Evolutionary conservation across 805 yeast genomes (phyloP), one percentile per base, ranked within the genome.

Genomic region (Blastobotrys attinorum): DNA sequence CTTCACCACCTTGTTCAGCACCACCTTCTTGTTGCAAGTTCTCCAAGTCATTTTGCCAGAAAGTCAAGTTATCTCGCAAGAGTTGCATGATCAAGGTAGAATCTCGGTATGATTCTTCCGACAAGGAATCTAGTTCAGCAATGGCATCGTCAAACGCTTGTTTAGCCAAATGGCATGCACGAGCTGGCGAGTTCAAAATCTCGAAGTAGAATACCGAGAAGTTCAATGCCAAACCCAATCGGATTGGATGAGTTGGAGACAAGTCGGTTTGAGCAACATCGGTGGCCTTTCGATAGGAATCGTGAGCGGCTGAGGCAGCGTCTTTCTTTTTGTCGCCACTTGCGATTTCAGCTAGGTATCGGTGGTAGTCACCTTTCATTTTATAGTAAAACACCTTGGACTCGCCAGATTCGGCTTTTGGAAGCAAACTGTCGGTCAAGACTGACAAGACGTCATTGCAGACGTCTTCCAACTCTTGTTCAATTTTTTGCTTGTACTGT

Each of bases 311-410:
- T 59, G 85, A 87, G 44, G 97, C 95, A 49, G 97, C 95, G 55
- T 79, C 90, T 65, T 86, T 87, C 67, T 97, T 86, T 72, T 85
- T 85, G 60, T 87, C 96, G 56, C 87, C 80, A 58, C 83, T 75
- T 53, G 97, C 95, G 63, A 92, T 90, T 74, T 90, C 98, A 49
- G 98, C 98, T 70, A 90, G 78, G 71, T 90, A 90, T 75, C 98
- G 95, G 77, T 89, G 96, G 77, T 90, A 90, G 71, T 90, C 98
- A 74, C 98, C 98, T 77, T 90, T 89, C 96, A 90, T 90, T 81
- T 90, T 90, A 75, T 88, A 90, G 77, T 90, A 90, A 72, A 90
- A 90, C 45, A 90, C 98, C 77, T 90, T 90, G 43, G 96, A 87
- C 74, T 90, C 98, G 61, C 97, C 97, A 53, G 94, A 79, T 68